Conservation (phyloP, 2,329 filamentous ascomycete genomes). For the Beauveria caledonica region DNA sequence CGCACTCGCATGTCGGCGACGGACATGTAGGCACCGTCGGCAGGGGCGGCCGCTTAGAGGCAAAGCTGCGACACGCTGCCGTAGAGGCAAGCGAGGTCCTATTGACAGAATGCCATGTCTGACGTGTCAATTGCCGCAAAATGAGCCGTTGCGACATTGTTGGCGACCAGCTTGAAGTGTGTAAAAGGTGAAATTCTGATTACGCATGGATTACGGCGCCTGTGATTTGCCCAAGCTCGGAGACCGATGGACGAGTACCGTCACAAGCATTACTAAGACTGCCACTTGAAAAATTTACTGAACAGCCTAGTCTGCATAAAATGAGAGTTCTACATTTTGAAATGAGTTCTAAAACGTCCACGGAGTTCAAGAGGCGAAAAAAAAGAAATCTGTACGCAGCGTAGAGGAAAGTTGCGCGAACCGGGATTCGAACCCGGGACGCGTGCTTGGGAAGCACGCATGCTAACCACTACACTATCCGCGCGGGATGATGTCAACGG, state of each 20-base stretch:
- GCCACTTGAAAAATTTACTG: not conserved
- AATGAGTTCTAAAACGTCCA: no score
- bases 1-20: constrained; percentile 66
- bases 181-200: not conserved
- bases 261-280: constrained; percentile 9
- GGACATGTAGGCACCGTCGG: constrained; percentile 55
- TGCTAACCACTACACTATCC: constrained; percentile 14
- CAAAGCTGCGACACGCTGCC: constrained; percentile 1
- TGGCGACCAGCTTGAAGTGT: not conserved
- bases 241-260: constrained; percentile 9
- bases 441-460: constrained; percentile 14
- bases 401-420: constrained; percentile 12
- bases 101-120: not conserved
- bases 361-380: not conserved
- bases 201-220: constrained; percentile 7
- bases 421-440: constrained; percentile 13
- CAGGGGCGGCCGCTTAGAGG: constrained; percentile 25
- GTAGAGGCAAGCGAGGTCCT: not conserved
- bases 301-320: not conserved
- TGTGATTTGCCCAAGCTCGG: constrained; percentile 11
- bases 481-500: constrained; percentile 4
- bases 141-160: constrained; percentile 7
- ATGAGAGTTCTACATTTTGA: no score
- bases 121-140: constrained; percentile 4
- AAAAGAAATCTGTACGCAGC: not conserved